Evolutionary conservation across 805 yeast species (phyloP).

Genomic region (Candida patagonica): DNA sequence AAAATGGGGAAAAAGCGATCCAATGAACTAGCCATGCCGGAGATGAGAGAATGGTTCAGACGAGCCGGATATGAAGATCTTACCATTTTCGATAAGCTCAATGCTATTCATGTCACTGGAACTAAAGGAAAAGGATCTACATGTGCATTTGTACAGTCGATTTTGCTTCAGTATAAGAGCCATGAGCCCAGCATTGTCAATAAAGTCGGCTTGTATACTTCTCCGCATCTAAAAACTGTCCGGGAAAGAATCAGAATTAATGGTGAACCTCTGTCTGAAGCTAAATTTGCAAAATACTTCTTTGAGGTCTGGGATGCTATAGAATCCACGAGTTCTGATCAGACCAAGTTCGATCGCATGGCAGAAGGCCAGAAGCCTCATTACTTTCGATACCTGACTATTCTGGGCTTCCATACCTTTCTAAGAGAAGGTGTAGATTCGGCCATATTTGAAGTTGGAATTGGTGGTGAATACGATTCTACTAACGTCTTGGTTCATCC

Average conservation of each 20-base stretch:
- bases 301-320: constrained; percentile 90
- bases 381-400: constrained; percentile 83
- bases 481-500: constrained; percentile 80
- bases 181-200: constrained; percentile 11
- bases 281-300: constrained; percentile 75
- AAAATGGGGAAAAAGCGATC: constrained; percentile 68
- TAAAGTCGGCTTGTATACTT: constrained; percentile 87
- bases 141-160: constrained; percentile 85
- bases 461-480: constrained; percentile 97
- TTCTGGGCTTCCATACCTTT: constrained; percentile 86
- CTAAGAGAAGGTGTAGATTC: constrained; percentile 82
- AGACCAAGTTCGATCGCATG: constrained; percentile 60
- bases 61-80: constrained; percentile 55
- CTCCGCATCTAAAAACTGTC: constrained; percentile 91
- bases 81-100: constrained; percentile 60
- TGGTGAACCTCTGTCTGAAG: constrained; percentile 77
- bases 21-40: constrained; percentile 58
- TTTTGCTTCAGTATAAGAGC: constrained; percentile 53
- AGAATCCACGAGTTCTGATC: constrained; percentile 47
- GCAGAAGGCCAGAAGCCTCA: constrained; percentile 71
- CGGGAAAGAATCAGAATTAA: constrained; percentile 84
- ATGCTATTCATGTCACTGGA: constrained; percentile 88
- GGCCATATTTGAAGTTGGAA: constrained; percentile 95
- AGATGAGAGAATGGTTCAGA: constrained; percentile 74
- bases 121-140: constrained; percentile 99